Base-by-base conservation (phyloP, 257 asterid species). In the Plantago elongata region DNA sequence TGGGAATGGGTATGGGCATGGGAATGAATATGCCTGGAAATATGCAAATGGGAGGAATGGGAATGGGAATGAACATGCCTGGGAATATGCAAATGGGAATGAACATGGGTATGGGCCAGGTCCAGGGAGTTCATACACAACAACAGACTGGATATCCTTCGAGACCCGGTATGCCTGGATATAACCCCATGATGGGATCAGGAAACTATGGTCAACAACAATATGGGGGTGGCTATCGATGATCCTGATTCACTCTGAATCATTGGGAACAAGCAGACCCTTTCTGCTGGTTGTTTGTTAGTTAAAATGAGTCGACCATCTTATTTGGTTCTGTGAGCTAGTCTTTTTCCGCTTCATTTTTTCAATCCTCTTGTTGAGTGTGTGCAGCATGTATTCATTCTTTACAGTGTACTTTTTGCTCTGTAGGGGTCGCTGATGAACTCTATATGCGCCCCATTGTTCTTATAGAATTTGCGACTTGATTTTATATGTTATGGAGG, bases 221-320 rank as follows among this genome's bases (percentile, higher is more conserved):
- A 34, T 80, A 86, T 54, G 86, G 89, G 56, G 94, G 90, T 61
- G 96, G 99, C 74, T 86, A 82, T 54, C 69, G 84, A 78, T 86
- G 81, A 84, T 59, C 69, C n/a, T 49, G 18, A 45, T 54, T 60
- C 62, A 49, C 43, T 60, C 4, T 34, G 40, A 34, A 34, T 34
- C 40, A 34, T 5, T 34, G 40, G 40, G 8, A 34, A 34, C 40
- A 5, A 34, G 54, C 27, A 55, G 67, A 48, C 27, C 62, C 42
- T 48, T 34, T 29, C 59, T 45, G 54, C 54, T 11, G 65, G 51
- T 40, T 58, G 48, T 68, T 71, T 61, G 66, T 55, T 70, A 70
- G 63, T 66, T 38, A 64, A 75, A 65, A 68, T 61, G 72, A 46
- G 49, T 51, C 62, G 48, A 46, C 73, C 54, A 30, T 64, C 15